Conservation (phyloP, 805 yeast genomes). For the Myxozyma kluyveri region DNA sequence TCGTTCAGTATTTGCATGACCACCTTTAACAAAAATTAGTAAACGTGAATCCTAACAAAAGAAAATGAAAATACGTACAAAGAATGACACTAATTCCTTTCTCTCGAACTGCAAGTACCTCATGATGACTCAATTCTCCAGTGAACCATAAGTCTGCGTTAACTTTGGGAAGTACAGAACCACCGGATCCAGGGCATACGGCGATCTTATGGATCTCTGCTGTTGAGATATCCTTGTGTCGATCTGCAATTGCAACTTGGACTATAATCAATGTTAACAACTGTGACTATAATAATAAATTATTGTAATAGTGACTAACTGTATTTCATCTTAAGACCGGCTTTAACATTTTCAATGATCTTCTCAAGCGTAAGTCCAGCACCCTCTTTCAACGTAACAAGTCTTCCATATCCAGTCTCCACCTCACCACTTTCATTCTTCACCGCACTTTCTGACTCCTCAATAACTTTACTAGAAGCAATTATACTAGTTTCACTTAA, state of each 20-base stretch:
- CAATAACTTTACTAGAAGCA: slow-evolving; percentile 66
- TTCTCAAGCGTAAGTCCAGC: neutral
- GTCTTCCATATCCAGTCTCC: slow-evolving; percentile 37
- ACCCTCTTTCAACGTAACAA: slow-evolving; percentile 51
- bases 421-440: neutral
- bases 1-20: slow-evolving; percentile 91
- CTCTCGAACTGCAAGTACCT: slow-evolving; percentile 69
- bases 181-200: slow-evolving; percentile 94
- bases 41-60: neutral
- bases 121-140: slow-evolving; percentile 95
- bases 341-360: slow-evolving; percentile 18
- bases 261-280: slow-evolving; percentile 37
- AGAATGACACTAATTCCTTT: slow-evolving; percentile 67
- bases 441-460: slow-evolving; percentile 29
- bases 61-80: slow-evolving; percentile 42
- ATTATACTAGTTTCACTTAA: slow-evolving; percentile 45
- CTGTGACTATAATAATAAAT: neutral
- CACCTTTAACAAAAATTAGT: slow-evolving; percentile 35
- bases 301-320: neutral
- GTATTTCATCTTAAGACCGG: slow-evolving; percentile 48
- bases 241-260: slow-evolving; percentile 55
- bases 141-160: slow-evolving; percentile 75
- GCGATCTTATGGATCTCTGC: slow-evolving; percentile 59
- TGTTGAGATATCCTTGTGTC: slow-evolving; percentile 32
- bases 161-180: slow-evolving; percentile 57